These are phyloP conservation scores for Aureobasidium musti DNA, from an alignment of 2,329 filamentous ascomycete species.

Conservation along the genomic window DNA sequence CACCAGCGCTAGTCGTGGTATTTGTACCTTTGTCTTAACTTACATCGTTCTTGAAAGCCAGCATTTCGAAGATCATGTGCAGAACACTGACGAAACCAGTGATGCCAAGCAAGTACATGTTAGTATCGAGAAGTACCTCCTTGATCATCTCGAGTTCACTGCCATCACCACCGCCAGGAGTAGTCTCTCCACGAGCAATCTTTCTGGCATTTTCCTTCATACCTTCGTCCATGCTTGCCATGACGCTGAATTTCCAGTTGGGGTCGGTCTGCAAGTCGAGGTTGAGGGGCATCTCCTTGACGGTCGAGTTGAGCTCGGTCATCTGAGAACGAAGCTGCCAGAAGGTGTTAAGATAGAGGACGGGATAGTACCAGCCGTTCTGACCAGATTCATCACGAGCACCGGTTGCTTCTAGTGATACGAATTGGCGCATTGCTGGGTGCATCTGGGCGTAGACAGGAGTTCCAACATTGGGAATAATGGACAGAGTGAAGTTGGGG, in stretches of 20 bases:
- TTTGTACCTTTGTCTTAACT: too few species aligned
- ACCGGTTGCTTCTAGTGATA: constrained; percentile 76
- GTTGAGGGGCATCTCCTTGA: constrained; percentile 76
- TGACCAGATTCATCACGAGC: constrained; percentile 81
- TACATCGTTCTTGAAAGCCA: constrained; percentile 97
- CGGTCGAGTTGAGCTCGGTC: constrained; percentile 86
- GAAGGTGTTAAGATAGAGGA: constrained; percentile 92
- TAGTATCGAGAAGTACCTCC: constrained; percentile 90
- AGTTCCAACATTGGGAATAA: constrained; percentile 77
- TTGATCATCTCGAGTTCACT: constrained; percentile 97
- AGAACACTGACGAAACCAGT: constrained; percentile 82
- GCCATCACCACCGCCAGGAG: constrained; percentile 80
- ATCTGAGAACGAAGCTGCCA: constrained; percentile 95
- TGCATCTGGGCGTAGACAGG: constrained; percentile 67
- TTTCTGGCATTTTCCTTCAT: constrained; percentile 80
- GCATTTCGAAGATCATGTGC: constrained; percentile 92
- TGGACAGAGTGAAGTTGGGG: constrained; percentile 85
- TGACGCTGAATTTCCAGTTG: constrained; percentile 85
- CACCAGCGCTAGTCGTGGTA: too few species aligned
- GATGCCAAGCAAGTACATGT: constrained; percentile 82
- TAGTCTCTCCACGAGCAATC: constrained; percentile 70
- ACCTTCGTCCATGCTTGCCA: constrained; percentile 82
- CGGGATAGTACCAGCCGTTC: constrained; percentile 91
- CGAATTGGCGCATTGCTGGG: constrained; percentile 73
- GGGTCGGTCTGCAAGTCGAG: constrained; percentile 79